phyloP scores from a whole-genome alignment of 139 green algal species.

The Micractinium conductrix region DNA sequence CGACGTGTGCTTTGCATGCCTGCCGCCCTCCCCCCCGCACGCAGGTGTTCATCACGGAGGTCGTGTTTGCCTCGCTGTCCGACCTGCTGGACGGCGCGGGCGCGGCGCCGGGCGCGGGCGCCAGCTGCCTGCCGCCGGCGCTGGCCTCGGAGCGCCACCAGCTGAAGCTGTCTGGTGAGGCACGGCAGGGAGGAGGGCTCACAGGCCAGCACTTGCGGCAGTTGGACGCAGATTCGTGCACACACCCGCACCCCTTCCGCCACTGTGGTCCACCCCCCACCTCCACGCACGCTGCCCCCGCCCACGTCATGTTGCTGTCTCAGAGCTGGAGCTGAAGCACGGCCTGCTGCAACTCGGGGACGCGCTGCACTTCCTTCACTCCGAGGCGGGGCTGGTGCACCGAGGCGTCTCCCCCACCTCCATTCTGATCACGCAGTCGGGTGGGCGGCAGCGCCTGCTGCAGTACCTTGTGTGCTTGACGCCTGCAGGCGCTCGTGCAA shows the following conservation, averaged over 20 bases:
- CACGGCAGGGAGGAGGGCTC: too few species aligned
- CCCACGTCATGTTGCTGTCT: neutral
- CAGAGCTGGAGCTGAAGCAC: constrained; percentile 83
- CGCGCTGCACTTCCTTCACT: constrained; percentile 83
- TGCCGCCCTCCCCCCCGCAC: too few species aligned
- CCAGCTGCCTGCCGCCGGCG: constrained; percentile 31
- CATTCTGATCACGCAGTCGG: constrained; percentile 47
- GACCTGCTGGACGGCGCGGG: constrained; percentile 67
- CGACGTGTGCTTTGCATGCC: too few species aligned
- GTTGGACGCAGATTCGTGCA: too few species aligned
- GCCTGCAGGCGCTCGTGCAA: too few species aligned
- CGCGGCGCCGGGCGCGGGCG: neutral
- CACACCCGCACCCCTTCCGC: too few species aligned
- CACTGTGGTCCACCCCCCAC: too few species aligned
- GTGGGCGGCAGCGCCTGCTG: neutral
- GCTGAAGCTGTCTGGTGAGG: constrained; percentile 41
- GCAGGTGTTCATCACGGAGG: constrained; percentile 90
- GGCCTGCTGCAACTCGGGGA: constrained; percentile 80
- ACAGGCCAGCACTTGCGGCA: too few species aligned
- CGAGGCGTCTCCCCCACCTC: constrained; percentile 62
- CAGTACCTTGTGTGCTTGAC: neutral
- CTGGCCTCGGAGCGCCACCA: constrained; percentile 22
- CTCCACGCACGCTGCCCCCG: neutral
- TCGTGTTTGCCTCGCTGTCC: constrained; percentile 67
- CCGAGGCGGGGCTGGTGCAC: constrained; percentile 78